Percentiles rank a stretch among this genome's conserved stretches.
These are phyloP conservation scores for Irpex sp. DNA, from an alignment of 1,284 basidiomycete genomes.

Conservation along the genomic window DNA sequence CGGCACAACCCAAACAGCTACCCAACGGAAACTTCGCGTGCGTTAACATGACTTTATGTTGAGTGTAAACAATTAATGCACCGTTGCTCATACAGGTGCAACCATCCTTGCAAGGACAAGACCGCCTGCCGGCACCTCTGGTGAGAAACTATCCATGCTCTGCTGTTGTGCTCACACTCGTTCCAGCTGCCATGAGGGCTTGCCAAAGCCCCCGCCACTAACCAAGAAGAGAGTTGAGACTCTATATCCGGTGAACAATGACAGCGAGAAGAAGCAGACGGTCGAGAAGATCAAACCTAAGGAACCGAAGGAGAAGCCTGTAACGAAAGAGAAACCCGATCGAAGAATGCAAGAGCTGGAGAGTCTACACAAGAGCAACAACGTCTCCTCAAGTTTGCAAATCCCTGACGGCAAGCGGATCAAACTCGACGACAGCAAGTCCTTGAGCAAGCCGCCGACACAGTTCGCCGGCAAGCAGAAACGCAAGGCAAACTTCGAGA, in stretches of 20 bases:
- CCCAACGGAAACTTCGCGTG: slow-evolving; percentile 53
- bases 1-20: slow-evolving; percentile 29
- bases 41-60: slow-evolving; percentile 10
- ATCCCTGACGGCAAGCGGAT: slow-evolving; percentile 38
- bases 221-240: slow-evolving; percentile 27
- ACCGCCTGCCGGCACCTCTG: slow-evolving; percentile 67
- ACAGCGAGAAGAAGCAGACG: background rate
- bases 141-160: slow-evolving; percentile 33
- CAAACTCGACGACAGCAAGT: slow-evolving; percentile 33
- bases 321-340: slow-evolving; percentile 21
- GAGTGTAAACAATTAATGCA: background rate
- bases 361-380: slow-evolving; percentile 38
- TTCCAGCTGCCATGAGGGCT: slow-evolving; percentile 65
- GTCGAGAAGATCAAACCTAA: background rate
- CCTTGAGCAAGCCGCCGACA: slow-evolving; percentile 6
- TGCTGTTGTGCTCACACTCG: slow-evolving; percentile 1
- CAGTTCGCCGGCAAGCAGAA: slow-evolving; percentile 19
- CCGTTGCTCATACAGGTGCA: slow-evolving; percentile 45
- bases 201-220: slow-evolving; percentile 43
- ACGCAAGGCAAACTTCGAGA: slow-evolving; percentile 39
- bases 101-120: slow-evolving; percentile 78
- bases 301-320: slow-evolving; percentile 16
- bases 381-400: slow-evolving; percentile 35
- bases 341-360: slow-evolving; percentile 37
- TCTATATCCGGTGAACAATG: slow-evolving; percentile 9